Conservation (phyloP, 2,329 filamentous ascomycete species). For the Magnaporthiopsis incrustans region DNA sequence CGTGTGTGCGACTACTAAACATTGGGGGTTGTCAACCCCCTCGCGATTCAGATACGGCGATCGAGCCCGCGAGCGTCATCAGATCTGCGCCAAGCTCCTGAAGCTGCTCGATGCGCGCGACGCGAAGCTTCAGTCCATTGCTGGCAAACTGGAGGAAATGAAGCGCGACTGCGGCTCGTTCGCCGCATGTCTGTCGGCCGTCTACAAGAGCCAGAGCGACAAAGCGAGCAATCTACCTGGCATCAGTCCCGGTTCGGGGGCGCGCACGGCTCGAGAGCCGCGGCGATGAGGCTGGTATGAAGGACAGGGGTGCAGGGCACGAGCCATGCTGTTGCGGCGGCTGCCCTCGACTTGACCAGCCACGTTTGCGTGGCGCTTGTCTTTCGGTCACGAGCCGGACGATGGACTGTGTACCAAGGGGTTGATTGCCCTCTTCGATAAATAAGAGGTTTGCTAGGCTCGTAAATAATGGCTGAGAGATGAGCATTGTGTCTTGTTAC, state of each 20-base stretch:
- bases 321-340: neutral
- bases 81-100: conserved; percentile 11
- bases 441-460: neutral
- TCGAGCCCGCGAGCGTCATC: neutral
- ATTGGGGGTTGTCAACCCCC: neutral
- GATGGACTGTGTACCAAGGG: neutral
- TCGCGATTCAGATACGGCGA: neutral
- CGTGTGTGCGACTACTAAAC: neutral
- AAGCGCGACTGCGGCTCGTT: conserved; percentile 15
- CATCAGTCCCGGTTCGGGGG: neutral
- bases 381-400: neutral
- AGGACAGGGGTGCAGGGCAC: neutral
- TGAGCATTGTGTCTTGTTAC: neutral
- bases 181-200: conserved; percentile 13
- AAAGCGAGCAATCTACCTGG: conserved; percentile 10
- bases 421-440: neutral
- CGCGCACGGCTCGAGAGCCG: neutral
- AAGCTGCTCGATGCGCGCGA: conserved; percentile 15
- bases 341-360: neutral
- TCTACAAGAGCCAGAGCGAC: conserved; percentile 14
- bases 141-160: conserved; percentile 13
- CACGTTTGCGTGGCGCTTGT: neutral
- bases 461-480: neutral
- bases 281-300: neutral
- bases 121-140: conserved; percentile 14